A percentile compares a stretch with the other conserved stretches of the same genome.
phyloP scores from a whole-genome alignment of 345 rosid genomes.

The Eucalyptus melliodora region DNA sequence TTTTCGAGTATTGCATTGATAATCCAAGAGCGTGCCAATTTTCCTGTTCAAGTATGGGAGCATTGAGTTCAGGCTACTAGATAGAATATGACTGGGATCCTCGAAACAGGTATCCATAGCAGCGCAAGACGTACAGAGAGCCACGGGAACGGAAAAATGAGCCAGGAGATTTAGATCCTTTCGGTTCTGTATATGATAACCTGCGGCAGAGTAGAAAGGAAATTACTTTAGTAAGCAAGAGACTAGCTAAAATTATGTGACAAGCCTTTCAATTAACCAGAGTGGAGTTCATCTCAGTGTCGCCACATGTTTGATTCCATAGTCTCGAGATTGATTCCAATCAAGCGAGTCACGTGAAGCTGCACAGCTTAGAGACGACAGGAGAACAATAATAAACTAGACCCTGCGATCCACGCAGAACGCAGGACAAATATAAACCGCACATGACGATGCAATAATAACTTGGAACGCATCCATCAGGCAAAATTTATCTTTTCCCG shows the following conservation, averaged over 20 bases:
- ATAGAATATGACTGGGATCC: not conserved
- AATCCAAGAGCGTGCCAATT: not conserved
- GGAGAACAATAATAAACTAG: not conserved
- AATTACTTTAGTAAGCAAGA: not conserved
- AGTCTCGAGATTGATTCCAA: not conserved
- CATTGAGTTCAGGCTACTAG: not conserved
- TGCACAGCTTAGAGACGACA: not conserved
- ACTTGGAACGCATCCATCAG: not conserved
- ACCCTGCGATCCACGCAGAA: not conserved
- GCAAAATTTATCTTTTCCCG: not conserved
- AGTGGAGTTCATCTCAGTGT: not conserved
- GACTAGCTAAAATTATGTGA: not conserved
- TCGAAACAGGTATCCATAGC: not conserved
- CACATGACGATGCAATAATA: not conserved
- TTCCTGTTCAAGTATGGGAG: not conserved
- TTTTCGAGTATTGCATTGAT: not conserved
- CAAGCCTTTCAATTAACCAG: not conserved
- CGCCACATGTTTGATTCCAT: not conserved
- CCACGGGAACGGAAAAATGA: not conserved
- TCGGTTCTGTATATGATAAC: not conserved
- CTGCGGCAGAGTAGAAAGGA: not conserved
- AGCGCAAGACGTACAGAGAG: not conserved
- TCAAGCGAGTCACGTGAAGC: not conserved
- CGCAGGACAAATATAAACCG: not conserved
- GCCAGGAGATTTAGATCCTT: not conserved